Base-by-base conservation (phyloP, 2,329 filamentous ascomycete species). In the Berkeleyomyces basicola region DNA sequence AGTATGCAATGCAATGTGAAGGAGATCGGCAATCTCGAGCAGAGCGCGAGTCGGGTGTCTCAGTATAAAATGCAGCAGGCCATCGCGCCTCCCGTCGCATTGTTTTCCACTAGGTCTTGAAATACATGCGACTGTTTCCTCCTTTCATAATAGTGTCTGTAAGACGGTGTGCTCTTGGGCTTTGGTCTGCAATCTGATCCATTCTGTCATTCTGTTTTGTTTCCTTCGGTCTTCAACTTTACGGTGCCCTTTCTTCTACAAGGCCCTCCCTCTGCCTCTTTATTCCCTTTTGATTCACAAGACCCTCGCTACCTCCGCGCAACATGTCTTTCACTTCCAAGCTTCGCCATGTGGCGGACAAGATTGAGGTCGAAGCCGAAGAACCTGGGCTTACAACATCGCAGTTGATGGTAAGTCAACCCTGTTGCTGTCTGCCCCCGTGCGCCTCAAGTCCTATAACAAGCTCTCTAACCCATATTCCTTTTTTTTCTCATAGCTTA, bases 351-450 rank as follows among this genome's bases (percentile, higher is more conserved):
- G 76, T 77, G 72, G 72, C 73, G 62, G 72, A 81, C 49, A 90
- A 82, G 76, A 71, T 91, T 63, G 84, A 87, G 55, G 87, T 93
- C 64, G 79, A 87, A 63, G 76, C 81, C 62, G 90, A 95, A 73
- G 47, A 53, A 10, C 82, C 85, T 1, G 89, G 88, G 55, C 79
- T 96, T 69, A 87, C 84, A 6, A 84, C 80, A 61, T 81, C 85
- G 14, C 88, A 96, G 76, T 77, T 95, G 67, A 90, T 96, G 86
- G 80, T 82, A 75, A 68, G 74, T 44, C 46, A 33, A 55, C 4
- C 58, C 16, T 16, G 23, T 39, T n/a, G 14, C 47, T 51, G 9
- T 10, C 4, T 36, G 33, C 9, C 10, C 7, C 11, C 11, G 11
- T 53, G 23, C 47, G 23, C 14, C 47, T 23, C 44, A 16, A 5